A percentile compares a stretch with the other conserved stretches of the same genome.
Conservation (phyloP, 306 rosid genomes). For the Medicago arabica region DNA sequence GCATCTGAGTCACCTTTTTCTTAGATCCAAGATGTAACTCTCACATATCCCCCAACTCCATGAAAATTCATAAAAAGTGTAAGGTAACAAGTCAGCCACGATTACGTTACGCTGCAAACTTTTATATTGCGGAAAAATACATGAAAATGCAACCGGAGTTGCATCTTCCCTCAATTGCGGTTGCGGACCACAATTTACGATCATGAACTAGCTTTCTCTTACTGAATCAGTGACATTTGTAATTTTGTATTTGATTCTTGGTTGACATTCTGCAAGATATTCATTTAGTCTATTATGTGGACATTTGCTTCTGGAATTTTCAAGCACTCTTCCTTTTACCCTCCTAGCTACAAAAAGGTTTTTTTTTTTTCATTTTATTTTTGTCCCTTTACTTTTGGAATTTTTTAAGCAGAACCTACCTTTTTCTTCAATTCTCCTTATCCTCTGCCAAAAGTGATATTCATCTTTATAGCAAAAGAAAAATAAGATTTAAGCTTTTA, state of each 20-base stretch:
- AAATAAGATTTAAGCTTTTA: slow-evolving; percentile 39
- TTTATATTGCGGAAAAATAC: too few relatives aligned
- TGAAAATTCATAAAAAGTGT: slow-evolving; percentile 36
- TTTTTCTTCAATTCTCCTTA: slow-evolving; percentile 37
- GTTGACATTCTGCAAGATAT: background rate
- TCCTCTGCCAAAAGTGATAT: slow-evolving; percentile 49
- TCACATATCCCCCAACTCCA: slow-evolving; percentile 46
- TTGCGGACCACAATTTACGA: background rate
- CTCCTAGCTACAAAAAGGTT: slow-evolving; percentile 22
- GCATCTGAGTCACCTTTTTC: slow-evolving; percentile 37
- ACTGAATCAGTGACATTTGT: slow-evolving; percentile 23
- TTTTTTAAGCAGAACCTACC: slow-evolving; percentile 47
- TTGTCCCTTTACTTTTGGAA: slow-evolving; percentile 72
- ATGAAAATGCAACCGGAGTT: too few relatives aligned
- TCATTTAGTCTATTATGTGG: slow-evolving; percentile 26
- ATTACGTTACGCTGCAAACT: background rate
- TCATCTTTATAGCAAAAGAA: slow-evolving; percentile 49
- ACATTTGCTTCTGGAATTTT: slow-evolving; percentile 44
- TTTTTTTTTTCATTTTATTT: slow-evolving; percentile 53
- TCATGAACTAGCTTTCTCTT: slow-evolving; percentile 38
- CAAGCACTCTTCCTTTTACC: slow-evolving; percentile 37
- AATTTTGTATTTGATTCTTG: background rate
- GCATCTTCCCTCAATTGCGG: background rate
- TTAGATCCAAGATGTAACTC: slow-evolving; percentile 13
- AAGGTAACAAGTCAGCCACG: background rate